Evolutionary conservation across 805 yeast species (phyloP), one percentile per base, ranked within the genome.

Genomic region (Soucietia sequanensis): DNA sequence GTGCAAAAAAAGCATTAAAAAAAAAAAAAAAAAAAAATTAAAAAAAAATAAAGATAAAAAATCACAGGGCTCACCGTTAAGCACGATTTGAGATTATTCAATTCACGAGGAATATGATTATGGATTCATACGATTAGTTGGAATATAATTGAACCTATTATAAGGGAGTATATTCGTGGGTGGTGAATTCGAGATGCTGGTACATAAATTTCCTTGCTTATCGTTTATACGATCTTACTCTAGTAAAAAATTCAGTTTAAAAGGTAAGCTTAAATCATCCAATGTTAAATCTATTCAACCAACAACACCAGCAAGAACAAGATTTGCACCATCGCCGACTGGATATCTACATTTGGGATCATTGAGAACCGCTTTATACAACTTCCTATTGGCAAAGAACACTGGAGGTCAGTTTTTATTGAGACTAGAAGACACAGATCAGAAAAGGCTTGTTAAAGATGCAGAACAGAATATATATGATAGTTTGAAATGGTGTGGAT

Each of bases 261-360:
- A 16, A 22, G 29, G 30, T 8, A 25, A 18, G 19, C 21, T 23
- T 10, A 24, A 16, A 19, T 12, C 27, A 6, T 11, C 15, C 17
- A 16, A 30, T 39, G 33, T 45, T 44, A 40, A 30, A 18, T 50
- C 57, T 26, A 45, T 66, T 7, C 74, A 70, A 29, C 78, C 80
- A 1, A 44, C 38, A 1, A 23, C 40, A 0, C 88, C 93, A 0
- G 95, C 80, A 0, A 61, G 96, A 44, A 86, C 98, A 1, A 65
- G 99, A 44, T 93, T 93, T 60, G 99, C 99, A 0, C 99, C 99
- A 0, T 89, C 97, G 2, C 99, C 99, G 1, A 93, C 99, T 0
- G 99, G 99, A 0, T 77, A 77, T 42, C 68, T 93, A n/a, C 99
- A 93, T 56, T 56, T 93, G 39, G 99, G 99, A 0, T 90, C 97